A percentile compares a stretch with the other conserved stretches of the same genome.
Evolutionary conservation across 768 basidiomycete genomes (phyloP).

Genomic region (Podaxis carcinomalis): DNA sequence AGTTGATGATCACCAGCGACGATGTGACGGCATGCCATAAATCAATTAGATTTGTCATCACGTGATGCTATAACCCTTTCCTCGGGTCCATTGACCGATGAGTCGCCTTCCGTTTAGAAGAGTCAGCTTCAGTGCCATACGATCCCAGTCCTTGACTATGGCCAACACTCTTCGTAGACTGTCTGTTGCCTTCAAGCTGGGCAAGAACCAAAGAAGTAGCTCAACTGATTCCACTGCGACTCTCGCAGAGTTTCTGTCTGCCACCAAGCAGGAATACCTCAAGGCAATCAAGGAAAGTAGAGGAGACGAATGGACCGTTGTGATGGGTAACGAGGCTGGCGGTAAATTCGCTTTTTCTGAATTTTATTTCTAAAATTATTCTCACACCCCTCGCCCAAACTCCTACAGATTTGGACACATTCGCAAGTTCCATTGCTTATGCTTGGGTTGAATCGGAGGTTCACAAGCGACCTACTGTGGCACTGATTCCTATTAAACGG

Average conservation of each 20-base stretch:
- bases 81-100: neutral
- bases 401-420: constrained; percentile 76
- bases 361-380: neutral
- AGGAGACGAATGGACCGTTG: constrained; percentile 70
- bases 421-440: constrained; percentile 83
- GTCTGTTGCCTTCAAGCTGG: constrained; percentile 29
- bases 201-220: constrained; percentile 18
- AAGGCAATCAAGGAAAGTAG: constrained; percentile 42
- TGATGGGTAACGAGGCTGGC: constrained; percentile 96
- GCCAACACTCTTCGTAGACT: constrained; percentile 30
- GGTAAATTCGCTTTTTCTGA: constrained; percentile 42
- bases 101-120: neutral
- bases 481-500: constrained; percentile 67
- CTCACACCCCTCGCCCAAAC: neutral
- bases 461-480: constrained; percentile 53
- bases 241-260: constrained; percentile 27
- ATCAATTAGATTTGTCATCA: neutral
- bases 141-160: constrained; percentile 11
- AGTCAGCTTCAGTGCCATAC: constrained; percentile 1
- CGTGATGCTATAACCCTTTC: neutral
- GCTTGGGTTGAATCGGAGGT: constrained; percentile 67
- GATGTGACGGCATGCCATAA: neutral
- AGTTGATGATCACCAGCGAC: neutral
- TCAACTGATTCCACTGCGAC: constrained; percentile 15
- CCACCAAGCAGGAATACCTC: constrained; percentile 59